Base-by-base conservation (phyloP, 2,329 filamentous ascomycete genomes). In the Exophiala mesophila region DNA sequence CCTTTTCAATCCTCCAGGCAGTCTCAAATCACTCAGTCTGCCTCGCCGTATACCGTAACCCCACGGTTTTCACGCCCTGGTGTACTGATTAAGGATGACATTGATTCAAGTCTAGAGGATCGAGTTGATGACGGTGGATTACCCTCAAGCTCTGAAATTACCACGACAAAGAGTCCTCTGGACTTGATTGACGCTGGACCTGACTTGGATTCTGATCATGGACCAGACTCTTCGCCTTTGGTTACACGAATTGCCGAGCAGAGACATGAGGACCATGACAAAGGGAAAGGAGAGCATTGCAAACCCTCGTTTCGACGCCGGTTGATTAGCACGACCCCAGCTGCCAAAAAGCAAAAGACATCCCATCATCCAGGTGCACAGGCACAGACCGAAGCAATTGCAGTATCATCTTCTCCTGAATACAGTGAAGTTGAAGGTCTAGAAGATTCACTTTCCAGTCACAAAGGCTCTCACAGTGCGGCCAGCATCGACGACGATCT, bases 91-190 rank as follows among this genome's bases (percentile, higher is more conserved):
- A 4, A 30, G 35, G 50, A 53, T 42, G 50, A 53, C 4, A 53
- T 53, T 6, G 42, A 50, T 16, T 40, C 42, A 8, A 49, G 31
- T 23, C 48, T 49, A 34, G 50, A 51, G 5, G 47, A 53, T 17
- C 45, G 36, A 15, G n/a, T 7, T 31, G 20, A 37, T 6, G 19
- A 8, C 13, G 24, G 30, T 31, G 15, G 13, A 18, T 45, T 42
- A 12, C 48, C 41, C 12, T 7, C 6, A 26, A 26, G 12, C 6
- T 26, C 6, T 26, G 23, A 6, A 7, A 12, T 12, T 26, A 7
- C 23, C 7, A 26, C 23, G 23, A 12, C 23, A 26, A 26, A 6
- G 23, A 26, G 12, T 10, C 30, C 42, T 4, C 41, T 39, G 24
- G 20, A 44, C n/a, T n/a, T n/a, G n/a, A n/a, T 28, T 44, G 41